These are phyloP conservation scores for Stemphylium vesicarium DNA, from an alignment of 2,329 filamentous ascomycete genomes.

Conservation along the genomic window DNA sequence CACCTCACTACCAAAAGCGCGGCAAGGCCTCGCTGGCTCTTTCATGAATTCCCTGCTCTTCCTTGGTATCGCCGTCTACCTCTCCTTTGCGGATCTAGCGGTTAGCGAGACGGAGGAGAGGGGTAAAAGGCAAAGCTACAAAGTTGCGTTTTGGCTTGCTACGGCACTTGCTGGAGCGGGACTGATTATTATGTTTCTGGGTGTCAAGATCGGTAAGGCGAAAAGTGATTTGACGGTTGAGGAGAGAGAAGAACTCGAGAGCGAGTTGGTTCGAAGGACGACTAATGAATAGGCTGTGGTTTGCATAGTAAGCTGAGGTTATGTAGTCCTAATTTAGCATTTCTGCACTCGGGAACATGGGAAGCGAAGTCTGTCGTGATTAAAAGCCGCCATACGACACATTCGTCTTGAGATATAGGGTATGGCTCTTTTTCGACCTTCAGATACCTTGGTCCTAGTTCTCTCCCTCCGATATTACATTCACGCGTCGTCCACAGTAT, in stretches of 20 bases:
- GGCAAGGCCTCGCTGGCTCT: slow-evolving; percentile 46
- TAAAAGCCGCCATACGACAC: too few species aligned
- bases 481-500: too few species aligned
- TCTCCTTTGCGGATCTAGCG: slow-evolving; percentile 46
- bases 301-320: not conserved
- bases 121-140: slow-evolving; percentile 43
- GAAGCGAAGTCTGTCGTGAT: too few species aligned
- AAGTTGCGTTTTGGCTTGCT: slow-evolving; percentile 47
- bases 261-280: slow-evolving; percentile 32
- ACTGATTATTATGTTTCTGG: slow-evolving; percentile 44
- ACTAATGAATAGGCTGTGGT: slow-evolving; percentile 3
- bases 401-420: too few species aligned
- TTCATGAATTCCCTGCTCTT: slow-evolving; percentile 47
- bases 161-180: slow-evolving; percentile 38
- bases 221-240: slow-evolving; percentile 44
- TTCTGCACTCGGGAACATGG: too few species aligned
- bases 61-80: slow-evolving; percentile 45
- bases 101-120: slow-evolving; percentile 41
- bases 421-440: too few species aligned
- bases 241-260: slow-evolving; percentile 40
- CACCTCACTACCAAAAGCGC: slow-evolving; percentile 41
- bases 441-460: too few species aligned
- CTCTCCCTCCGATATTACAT: too few species aligned
- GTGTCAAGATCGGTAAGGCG: slow-evolving; percentile 48
- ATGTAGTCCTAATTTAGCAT: not conserved